Conservation (phyloP, 2,329 filamentous ascomycete genomes). For the Anthostomella pinea region DNA sequence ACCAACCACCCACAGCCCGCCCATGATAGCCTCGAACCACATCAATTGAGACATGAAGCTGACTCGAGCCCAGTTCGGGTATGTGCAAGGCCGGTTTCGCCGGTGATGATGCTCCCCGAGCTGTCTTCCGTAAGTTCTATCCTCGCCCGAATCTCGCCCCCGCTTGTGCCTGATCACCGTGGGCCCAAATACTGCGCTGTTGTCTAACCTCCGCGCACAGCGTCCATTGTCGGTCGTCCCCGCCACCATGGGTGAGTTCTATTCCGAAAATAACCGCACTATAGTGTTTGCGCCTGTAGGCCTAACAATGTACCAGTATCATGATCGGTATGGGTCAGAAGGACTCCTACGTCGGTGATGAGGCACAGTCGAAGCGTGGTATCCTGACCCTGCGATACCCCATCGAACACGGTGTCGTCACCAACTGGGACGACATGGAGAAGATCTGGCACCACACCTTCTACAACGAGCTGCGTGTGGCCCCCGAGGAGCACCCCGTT, state of each 20-base stretch:
- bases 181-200: slow-evolving; percentile 14
- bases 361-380: slow-evolving; percentile 99
- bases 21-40: no score
- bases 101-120: slow-evolving; percentile 99
- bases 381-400: slow-evolving; percentile 99
- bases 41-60: slow-evolving; percentile 21
- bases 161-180: slow-evolving; percentile 33
- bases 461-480: slow-evolving; percentile 99
- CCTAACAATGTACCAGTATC: slow-evolving; percentile 64
- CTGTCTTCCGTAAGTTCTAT: slow-evolving; percentile 94
- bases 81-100: slow-evolving; percentile 99
- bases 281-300: not conserved
- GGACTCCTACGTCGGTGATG: slow-evolving; percentile 99
- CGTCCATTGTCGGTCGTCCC: slow-evolving; percentile 98
- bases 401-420: slow-evolving; percentile 99
- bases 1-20: no score
- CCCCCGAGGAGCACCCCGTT: slow-evolving; percentile 99
- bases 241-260: slow-evolving; percentile 96
- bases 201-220: slow-evolving; percentile 51
- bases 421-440: slow-evolving; percentile 99
- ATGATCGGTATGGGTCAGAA: slow-evolving; percentile 99
- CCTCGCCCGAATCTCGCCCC: slow-evolving; percentile 34
- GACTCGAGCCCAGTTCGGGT: slow-evolving; percentile 72
- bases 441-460: slow-evolving; percentile 99
- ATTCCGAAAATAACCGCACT: slow-evolving; percentile 1